These are phyloP conservation scores for Pseudophaeomoniella oleicola DNA, from an alignment of 2,329 filamentous ascomycete genomes.

Conservation along the genomic window DNA sequence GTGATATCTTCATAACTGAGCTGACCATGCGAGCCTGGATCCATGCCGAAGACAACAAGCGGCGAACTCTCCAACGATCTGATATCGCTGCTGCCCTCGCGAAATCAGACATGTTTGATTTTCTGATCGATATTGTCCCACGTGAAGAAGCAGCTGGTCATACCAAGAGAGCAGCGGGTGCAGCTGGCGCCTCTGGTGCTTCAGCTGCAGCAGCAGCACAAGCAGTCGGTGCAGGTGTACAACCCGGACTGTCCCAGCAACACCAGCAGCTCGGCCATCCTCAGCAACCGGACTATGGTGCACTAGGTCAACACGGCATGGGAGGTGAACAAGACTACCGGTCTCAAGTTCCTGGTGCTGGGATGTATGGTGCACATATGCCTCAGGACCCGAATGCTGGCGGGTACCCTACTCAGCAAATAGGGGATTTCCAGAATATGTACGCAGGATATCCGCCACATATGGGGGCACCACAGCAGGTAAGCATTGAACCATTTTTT, in stretches of 20 bases:
- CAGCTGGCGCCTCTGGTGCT: conserved; percentile 26
- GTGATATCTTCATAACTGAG: conserved; percentile 98
- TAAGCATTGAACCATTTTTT: conserved; percentile 29
- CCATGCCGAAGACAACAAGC: conserved; percentile 97
- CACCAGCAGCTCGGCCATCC: conserved; percentile 41
- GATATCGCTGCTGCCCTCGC: conserved; percentile 92
- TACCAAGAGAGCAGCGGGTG: conserved; percentile 48
- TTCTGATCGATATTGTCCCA: conserved; percentile 95
- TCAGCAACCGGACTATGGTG: conserved; percentile 41
- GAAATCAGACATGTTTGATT: conserved; percentile 99
- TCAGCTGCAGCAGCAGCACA: conserved; percentile 23
- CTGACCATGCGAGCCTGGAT: conserved; percentile 99
- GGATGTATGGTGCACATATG: conserved; percentile 71
- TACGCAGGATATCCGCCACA: conserved; percentile 58
- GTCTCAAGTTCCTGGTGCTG: conserved; percentile 35
- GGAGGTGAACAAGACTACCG: conserved; percentile 65
- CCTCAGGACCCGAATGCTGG: conserved; percentile 52
- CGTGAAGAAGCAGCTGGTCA: conserved; percentile 82
- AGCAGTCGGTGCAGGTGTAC: conserved; percentile 17
- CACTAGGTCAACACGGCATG: conserved; percentile 48
- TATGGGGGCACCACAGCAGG: conserved; percentile 65
- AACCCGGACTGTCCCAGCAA: conserved; percentile 28
- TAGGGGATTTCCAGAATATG: conserved; percentile 64
- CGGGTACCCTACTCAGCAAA: conserved; percentile 66
- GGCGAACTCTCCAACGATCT: conserved; percentile 82